Evolutionary conservation across 495 filamentous ascomycete genomes (phyloP).

Genomic region (Trichocladium uniseriatum): DNA sequence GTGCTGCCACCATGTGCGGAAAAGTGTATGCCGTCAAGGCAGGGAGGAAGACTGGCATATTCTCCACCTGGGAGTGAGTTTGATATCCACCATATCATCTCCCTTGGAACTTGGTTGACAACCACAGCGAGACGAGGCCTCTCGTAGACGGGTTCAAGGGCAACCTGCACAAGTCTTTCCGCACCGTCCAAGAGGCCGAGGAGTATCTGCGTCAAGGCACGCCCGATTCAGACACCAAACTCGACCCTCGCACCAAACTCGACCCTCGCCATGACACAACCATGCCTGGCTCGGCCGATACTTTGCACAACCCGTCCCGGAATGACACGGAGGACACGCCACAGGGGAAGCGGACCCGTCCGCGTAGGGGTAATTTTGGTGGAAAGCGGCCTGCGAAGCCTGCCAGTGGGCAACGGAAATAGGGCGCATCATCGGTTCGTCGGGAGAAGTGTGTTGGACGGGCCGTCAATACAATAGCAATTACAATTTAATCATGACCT

Average conservation of each 20-base stretch:
- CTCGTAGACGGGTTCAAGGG: neutral
- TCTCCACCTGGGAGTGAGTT: neutral
- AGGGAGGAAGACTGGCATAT: neutral
- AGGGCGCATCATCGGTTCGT: no score
- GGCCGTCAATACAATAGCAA: no score
- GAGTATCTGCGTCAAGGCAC: neutral
- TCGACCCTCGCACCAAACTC: no score
- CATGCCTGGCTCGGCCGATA: neutral
- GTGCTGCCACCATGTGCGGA: neutral
- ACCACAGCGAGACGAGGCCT: neutral
- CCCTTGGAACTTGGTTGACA: neutral
- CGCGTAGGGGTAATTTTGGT: no score
- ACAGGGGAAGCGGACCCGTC: no score
- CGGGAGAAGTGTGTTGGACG: no score
- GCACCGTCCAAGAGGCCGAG: neutral
- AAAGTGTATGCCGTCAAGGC: neutral
- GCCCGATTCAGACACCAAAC: neutral
- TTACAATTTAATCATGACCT: no score
- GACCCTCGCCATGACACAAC: no score
- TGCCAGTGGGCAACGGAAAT: no score
- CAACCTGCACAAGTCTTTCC: neutral
- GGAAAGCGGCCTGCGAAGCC: no score
- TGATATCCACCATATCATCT: neutral
- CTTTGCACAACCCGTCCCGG: neutral
- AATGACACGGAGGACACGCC: no score